Evolutionary conservation across 2,329 filamentous ascomycete genomes (phyloP), one percentile per base, ranked within the genome.

Genomic region (Diaporthe citriasiana): DNA sequence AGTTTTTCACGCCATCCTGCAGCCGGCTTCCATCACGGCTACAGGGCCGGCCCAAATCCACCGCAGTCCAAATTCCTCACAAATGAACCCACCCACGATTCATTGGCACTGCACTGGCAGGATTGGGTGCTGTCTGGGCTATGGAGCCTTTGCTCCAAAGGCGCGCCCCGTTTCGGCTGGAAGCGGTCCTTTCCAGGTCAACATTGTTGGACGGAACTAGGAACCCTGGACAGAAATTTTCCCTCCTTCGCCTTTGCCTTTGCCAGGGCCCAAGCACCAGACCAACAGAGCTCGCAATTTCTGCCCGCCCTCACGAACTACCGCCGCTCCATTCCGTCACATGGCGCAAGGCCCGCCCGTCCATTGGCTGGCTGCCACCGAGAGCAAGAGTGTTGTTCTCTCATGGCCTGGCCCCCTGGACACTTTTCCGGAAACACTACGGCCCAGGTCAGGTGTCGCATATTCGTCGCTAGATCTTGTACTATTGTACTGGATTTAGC

Each of bases 211-310:
- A 68, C 63, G 45, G 45, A 35, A 19, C 33, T 27, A 38, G 30
- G 47, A 53, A 53, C 45, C 60, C 30, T 68, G 45, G 22, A n/a
- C 42, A 51, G 45, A 68, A 53, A 53, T 68, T 68, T 68, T 38
- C 63, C 63, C 1, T 66, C 45, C 45, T 51, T 66, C 45, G 19
- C 22, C 45, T 22, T 25, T n/a, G 17, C 38, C 40, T 30, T 25
- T 19, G 59, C 19, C 59, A 45, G 22, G 45, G 60, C 22, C 42
- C 45, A 50, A 65, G 42, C 60, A 35, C 35, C 38, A 60, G 57
- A 22, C 57, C 57, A 60, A 60, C 45, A 66, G 22, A 66, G 60
- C 60, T 66, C 60, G 60, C 60, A 66, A 66, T 66, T 66, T 66
- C 60, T 38, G 45, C 63, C 45, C 63, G 47, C 13, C n/a, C 38